Base-by-base conservation (phyloP, 805 yeast species). In the Ogataea ganodermae region DNA sequence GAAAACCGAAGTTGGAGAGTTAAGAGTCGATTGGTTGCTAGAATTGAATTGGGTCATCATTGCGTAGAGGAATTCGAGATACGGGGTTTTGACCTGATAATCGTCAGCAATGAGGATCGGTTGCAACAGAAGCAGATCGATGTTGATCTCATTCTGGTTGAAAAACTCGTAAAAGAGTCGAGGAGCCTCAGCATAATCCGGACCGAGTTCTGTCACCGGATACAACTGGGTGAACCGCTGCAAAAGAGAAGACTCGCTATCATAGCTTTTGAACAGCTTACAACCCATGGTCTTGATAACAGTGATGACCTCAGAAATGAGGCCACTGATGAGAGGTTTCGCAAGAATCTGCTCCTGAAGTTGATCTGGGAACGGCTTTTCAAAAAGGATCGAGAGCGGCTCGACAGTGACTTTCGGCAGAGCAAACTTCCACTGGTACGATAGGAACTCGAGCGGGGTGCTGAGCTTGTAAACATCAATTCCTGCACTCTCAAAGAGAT, bases 91-190 rank as follows among this genome's bases (percentile, higher is more conserved):
- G 45, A 89, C 83, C 41, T 85, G 83, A 61, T 80, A 79, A 62
- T 90, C 96, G 68, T 90, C 96, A n/a, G 94, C 96, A 48, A 90
- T 72, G 46, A 91, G 71, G 44, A 91, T 91, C 4, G 96, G 96
- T 61, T 89, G 96, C 51, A 91, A 75, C 45, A 91, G 70, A 35
- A 89, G 71, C 61, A 89, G 73, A 68, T 91, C 97, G 35, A 86
- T 72, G 51, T 84, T 81, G 50, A 88, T 65, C 36, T 79, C 80
- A 56, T 79, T 61, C 62, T 76, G 74, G 56, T 78, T 71, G 61
- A 69, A 77, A 59, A 80, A 88, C 59, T 84, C 83, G 65, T 82
- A 89, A 52, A 86, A 84, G 45, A 85, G 69, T 35, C 74, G 68
- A 35, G 90, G 87, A 13, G 80, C 72, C 51, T 75, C 75, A 33